phyloP scores from a whole-genome alignment of 2,329 filamentous ascomycete genomes.

The Lasiodiplodia theobromae region DNA sequence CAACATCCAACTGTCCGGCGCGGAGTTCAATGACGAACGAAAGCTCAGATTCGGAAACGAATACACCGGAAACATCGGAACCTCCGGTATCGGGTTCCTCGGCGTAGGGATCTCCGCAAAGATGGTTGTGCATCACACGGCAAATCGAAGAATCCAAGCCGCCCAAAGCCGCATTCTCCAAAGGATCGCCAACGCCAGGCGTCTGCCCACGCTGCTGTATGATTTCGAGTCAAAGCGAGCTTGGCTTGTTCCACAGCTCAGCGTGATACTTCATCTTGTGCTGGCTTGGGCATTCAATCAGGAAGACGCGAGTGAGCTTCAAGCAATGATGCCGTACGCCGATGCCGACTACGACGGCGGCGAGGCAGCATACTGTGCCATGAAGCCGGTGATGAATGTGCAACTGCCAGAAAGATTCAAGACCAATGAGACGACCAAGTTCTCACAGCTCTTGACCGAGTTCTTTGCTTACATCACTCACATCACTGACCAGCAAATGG shows the following conservation, averaged over 20 bases:
- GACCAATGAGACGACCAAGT: background rate
- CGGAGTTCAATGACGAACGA: background rate
- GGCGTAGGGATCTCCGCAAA: background rate
- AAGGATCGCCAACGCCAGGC: background rate
- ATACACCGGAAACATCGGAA: background rate
- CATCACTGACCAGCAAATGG: background rate
- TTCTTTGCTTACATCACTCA: background rate
- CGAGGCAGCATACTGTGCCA: background rate
- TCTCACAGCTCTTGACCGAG: background rate
- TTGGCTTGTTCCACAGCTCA: constrained; percentile 13
- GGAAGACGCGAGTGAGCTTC: background rate
- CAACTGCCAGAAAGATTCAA: background rate
- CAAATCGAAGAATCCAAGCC: background rate
- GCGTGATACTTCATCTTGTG: background rate
- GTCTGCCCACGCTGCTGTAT: background rate
- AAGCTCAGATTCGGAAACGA: background rate
- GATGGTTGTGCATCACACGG: background rate
- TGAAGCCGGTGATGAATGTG: background rate
- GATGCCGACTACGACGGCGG: background rate
- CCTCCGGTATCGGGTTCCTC: background rate
- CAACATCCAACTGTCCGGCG: background rate
- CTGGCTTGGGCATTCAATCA: constrained; percentile 1
- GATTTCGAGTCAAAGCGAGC: background rate
- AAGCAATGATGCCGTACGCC: background rate
- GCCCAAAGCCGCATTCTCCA: background rate